Percentiles rank a stretch among this genome's conserved stretches.
Evolutionary conservation across 331 rosid genomes (phyloP).

Genomic region (Pyracantha coccinea): DNA sequence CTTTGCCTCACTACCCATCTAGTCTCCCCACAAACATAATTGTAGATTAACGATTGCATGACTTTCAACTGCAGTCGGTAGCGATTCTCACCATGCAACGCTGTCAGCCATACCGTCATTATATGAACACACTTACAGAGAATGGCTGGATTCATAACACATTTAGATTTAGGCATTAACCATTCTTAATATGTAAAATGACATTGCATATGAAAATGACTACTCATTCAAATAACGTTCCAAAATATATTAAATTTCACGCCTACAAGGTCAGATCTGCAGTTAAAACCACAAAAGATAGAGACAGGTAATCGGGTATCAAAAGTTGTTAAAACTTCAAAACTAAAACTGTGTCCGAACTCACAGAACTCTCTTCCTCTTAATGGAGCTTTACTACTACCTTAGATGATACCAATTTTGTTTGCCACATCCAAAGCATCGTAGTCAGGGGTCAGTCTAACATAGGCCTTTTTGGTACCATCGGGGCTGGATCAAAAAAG

Average conservation of each 20-base stretch:
- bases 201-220: not conserved
- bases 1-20: not conserved
- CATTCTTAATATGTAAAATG: not conserved
- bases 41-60: not conserved
- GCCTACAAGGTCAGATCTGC: conserved; percentile 1
- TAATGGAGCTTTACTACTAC: not conserved
- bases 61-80: not conserved
- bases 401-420: conserved; percentile 84
- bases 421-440: conserved; percentile 91
- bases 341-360: not conserved
- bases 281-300: not conserved
- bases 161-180: not conserved
- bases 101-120: not conserved
- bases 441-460: conserved; percentile 74
- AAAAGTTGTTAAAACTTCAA: conserved; percentile 11
- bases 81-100: not conserved
- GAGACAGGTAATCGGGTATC: conserved; percentile 1
- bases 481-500: conserved; percentile 51
- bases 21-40: not conserved
- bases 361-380: conserved; percentile 5
- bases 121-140: not conserved
- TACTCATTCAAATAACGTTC: not conserved
- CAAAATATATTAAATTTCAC: not conserved
- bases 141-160: not conserved
- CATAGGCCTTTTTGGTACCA: conserved; percentile 90